These are phyloP conservation scores for Cyclostephanos invisitatus DNA, from an alignment of 108 stramenopile genomes.

Conservation along the genomic window DNA sequence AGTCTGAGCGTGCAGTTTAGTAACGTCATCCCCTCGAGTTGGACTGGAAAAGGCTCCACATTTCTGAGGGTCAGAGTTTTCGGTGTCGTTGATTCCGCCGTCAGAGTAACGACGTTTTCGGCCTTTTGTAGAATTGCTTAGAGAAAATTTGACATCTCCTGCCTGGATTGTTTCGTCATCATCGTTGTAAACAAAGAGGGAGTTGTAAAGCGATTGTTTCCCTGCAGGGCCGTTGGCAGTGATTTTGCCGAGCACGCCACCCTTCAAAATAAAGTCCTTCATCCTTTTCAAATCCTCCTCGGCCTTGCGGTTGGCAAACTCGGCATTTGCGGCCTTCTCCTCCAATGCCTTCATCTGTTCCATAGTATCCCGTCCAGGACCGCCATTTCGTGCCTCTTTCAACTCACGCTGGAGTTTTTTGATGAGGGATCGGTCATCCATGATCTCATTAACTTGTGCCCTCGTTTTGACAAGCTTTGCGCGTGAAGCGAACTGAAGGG, in stretches of 20 bases:
- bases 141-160: slow-evolving; percentile 11
- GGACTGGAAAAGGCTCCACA: slow-evolving; percentile 31
- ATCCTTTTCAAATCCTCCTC: slow-evolving; percentile 74
- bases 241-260: slow-evolving; percentile 49
- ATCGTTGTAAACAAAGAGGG: slow-evolving; percentile 42
- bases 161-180: slow-evolving; percentile 27
- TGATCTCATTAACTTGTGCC: slow-evolving; percentile 78
- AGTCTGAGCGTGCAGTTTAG: slow-evolving; percentile 37
- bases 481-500: slow-evolving; percentile 91
- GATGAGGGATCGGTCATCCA: slow-evolving; percentile 75
- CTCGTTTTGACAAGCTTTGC: slow-evolving; percentile 87
- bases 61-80: slow-evolving; percentile 17
- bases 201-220: slow-evolving; percentile 25
- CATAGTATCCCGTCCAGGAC: slow-evolving; percentile 27
- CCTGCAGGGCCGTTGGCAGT: slow-evolving; percentile 6
- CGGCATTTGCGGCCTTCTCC: slow-evolving; percentile 63
- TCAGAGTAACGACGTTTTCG: slow-evolving; percentile 47
- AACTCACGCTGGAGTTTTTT: slow-evolving; percentile 79
- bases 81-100: slow-evolving; percentile 35
- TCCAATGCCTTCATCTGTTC: slow-evolving; percentile 52
- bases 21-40: slow-evolving; percentile 12
- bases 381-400: slow-evolving; percentile 46
- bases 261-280: slow-evolving; percentile 78
- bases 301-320: slow-evolving; percentile 64
- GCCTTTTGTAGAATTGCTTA: slow-evolving; percentile 7